Percentiles rank a stretch among this genome's conserved stretches.
Conservation (phyloP, 176 grass and related monocot genomes). For the Cocos nucifera region DNA sequence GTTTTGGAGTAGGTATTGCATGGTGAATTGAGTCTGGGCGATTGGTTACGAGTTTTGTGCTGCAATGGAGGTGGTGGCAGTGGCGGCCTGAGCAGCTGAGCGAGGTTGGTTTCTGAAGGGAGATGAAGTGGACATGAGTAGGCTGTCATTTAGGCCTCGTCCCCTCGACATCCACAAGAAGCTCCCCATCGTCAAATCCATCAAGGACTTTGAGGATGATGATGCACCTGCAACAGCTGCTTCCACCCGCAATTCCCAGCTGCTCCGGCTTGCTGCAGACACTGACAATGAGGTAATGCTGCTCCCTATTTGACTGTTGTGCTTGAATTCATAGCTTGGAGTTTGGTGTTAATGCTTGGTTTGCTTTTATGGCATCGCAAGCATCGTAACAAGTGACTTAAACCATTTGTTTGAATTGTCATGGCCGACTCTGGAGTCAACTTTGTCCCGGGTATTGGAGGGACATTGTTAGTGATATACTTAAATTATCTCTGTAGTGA, state of each 20-base stretch:
- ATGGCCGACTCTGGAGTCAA: too few species aligned
- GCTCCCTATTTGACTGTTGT: not conserved
- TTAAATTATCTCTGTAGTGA: too few species aligned
- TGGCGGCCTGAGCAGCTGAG: not conserved
- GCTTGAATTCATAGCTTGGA: too few species aligned
- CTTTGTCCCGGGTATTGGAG: too few species aligned
- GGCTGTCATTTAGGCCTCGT: constrained; percentile 87
- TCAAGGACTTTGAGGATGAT: constrained; percentile 88
- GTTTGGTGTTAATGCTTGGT: too few species aligned
- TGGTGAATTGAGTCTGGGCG: too few species aligned
- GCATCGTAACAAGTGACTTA: too few species aligned
- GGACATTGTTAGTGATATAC: too few species aligned
- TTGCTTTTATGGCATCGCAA: too few species aligned
- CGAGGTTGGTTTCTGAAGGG: constrained; percentile 20
- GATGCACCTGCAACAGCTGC: constrained; percentile 17
- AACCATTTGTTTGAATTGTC: too few species aligned
- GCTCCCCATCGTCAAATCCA: constrained; percentile 81
- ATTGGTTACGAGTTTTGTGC: not conserved
- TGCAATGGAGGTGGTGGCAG: not conserved
- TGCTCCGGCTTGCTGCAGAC: constrained; percentile 18
- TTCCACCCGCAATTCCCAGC: constrained; percentile 20
- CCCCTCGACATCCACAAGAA: constrained; percentile 99
- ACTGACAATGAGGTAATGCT: constrained; percentile 15
- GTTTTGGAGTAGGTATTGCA: not conserved
- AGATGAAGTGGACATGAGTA: constrained; percentile 83